phyloP scores from a whole-genome alignment of 306 rosid species.

The Fragaria nilgerrensis region DNA sequence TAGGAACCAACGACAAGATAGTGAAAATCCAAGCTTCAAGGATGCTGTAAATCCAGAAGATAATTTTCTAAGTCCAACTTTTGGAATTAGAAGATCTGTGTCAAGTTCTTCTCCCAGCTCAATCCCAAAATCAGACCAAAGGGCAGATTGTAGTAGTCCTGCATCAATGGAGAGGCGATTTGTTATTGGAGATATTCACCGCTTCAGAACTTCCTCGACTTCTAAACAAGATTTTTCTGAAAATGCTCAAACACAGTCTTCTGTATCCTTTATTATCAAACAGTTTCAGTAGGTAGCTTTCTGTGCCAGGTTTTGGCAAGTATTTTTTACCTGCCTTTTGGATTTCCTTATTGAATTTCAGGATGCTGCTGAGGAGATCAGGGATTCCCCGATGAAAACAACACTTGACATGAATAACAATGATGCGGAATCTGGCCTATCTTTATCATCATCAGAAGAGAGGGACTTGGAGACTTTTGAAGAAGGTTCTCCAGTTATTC shows the following conservation, averaged over 20 bases:
- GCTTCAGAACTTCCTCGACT: constrained; percentile 43
- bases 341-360: constrained; percentile 62
- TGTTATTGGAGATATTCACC: constrained; percentile 41
- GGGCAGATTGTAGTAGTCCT: constrained; percentile 37
- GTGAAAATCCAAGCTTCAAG: constrained; percentile 27
- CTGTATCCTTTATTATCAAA: constrained; percentile 59
- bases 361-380: constrained; percentile 42
- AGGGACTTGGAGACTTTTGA: constrained; percentile 31
- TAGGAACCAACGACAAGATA: constrained; percentile 38
- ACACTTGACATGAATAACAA: constrained; percentile 32
- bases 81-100: constrained; percentile 47
- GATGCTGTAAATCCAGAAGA: constrained; percentile 42
- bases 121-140: constrained; percentile 40
- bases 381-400: constrained; percentile 37
- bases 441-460: constrained; percentile 62
- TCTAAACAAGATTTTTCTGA: constrained; percentile 36
- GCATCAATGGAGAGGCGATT: constrained; percentile 34
- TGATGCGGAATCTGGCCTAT: constrained; percentile 39
- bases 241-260: constrained; percentile 36
- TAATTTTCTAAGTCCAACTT: constrained; percentile 58
- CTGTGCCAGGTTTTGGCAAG: constrained; percentile 16
- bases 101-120: constrained; percentile 52
- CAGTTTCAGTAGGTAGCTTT: constrained; percentile 24
- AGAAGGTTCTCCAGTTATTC: constrained; percentile 46
- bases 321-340: constrained; percentile 35